Evolutionary conservation across 805 yeast genomes (phyloP), one percentile per base, ranked within the genome.

Genomic region (Starmerella floricola): DNA sequence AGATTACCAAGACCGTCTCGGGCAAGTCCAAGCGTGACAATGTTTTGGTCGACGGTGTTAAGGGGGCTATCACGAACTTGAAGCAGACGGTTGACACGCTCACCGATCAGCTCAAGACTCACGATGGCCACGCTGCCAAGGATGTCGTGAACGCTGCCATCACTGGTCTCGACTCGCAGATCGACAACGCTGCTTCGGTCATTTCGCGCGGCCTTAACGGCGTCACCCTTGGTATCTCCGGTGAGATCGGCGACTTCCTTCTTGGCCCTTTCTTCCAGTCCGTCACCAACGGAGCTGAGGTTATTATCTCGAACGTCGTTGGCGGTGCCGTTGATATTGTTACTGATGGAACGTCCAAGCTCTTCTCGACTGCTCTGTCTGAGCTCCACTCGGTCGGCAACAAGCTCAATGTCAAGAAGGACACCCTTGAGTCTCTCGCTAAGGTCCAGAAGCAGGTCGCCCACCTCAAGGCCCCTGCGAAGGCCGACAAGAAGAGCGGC

Each of bases 121-220:
- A 24, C 31, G 48, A 48, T 21, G 55, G 55, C 24, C 55, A 50
- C 48, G 55, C 52, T 19, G 46, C 48, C 23, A 36, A 47, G 44
- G 56, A 51, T 17, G 29, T 38, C 23, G 39, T 53, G 37, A 33
- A 45, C 27, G 54, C 52, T 23, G 40, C 45, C 38, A 53, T 60
- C 38, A 55, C 61, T 19, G 62, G 62, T 32, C 46, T 56, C 18
- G 63, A 59, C 44, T 55, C 57, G 17, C 62, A 59, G 48, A 47
- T 55, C 39, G 62, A 59, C 42, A 59, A 59, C 45, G 44, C 48
- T 11, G 48, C 53, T 21, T 55, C 55, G 18, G 41, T 42, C 18
- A n/a, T 49, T 21, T 13, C 41, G 15, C 29, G 41, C 32, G 52
- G 23, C 39, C 38, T 39, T n/a, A 39, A 44, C 45, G 39, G 39